Conservation (phyloP, 495 filamentous ascomycete genomes). For the Zalerion maritima region DNA sequence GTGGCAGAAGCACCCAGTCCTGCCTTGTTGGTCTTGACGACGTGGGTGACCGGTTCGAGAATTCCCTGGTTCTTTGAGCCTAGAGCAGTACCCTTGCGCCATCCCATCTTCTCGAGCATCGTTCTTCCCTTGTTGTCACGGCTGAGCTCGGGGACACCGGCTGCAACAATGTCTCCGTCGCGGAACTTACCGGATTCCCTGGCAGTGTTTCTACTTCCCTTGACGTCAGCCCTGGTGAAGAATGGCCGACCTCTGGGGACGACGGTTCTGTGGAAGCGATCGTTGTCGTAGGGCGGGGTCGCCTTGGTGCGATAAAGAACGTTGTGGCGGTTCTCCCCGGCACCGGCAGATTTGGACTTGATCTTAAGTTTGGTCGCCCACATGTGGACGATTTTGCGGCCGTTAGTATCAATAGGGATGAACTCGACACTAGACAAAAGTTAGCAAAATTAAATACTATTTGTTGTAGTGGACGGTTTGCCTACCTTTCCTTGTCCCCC, state of each 20-base stretch:
- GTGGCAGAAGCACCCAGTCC: too few species aligned
- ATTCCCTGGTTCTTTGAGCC: slow-evolving; percentile 85
- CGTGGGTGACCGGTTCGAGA: slow-evolving; percentile 67
- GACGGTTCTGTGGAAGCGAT: slow-evolving; percentile 26
- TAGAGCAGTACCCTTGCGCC: slow-evolving; percentile 77
- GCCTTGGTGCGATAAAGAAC: slow-evolving; percentile 57
- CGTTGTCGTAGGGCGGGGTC: slow-evolving; percentile 40
- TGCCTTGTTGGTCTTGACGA: slow-evolving; percentile 72
- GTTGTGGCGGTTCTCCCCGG: slow-evolving; percentile 56
- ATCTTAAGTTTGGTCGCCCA: slow-evolving; percentile 54
- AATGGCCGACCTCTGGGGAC: slow-evolving; percentile 26
- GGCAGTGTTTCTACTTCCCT: slow-evolving; percentile 16
- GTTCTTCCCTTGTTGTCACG: slow-evolving; percentile 68
- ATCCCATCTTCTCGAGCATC: slow-evolving; percentile 97
- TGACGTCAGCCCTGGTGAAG: slow-evolving; percentile 31
- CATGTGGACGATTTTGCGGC: slow-evolving; percentile 64
- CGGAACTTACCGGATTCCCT: slow-evolving; percentile 42
- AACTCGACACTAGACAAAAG: slow-evolving; percentile 45
- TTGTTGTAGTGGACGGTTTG: neutral
- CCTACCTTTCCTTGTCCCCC: slow-evolving; percentile 48
- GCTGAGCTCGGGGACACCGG: slow-evolving; percentile 68
- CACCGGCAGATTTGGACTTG: slow-evolving; percentile 74
- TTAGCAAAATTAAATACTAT: neutral
- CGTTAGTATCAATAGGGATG: slow-evolving; percentile 68
- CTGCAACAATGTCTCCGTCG: slow-evolving; percentile 87